A percentile compares a stretch with the other conserved stretches of the same genome.
Evolutionary conservation across 805 yeast species (phyloP).

Genomic region (Ogataea minuta): DNA sequence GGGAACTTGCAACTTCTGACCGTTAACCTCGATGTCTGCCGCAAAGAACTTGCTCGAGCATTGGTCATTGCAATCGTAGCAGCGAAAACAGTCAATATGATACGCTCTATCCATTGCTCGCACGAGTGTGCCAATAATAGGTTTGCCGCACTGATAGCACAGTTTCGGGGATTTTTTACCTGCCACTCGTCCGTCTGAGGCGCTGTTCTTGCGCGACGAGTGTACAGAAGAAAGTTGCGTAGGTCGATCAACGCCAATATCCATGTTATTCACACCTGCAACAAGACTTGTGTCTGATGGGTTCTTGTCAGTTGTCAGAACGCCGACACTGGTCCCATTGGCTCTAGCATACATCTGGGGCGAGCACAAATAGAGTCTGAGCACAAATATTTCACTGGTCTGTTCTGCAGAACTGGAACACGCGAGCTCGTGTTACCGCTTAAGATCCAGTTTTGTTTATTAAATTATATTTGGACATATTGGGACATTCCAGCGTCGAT

Average conservation of each 20-base stretch:
- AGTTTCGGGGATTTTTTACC: slow-evolving; percentile 32
- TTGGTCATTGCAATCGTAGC: slow-evolving; percentile 77
- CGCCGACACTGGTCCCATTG: slow-evolving; percentile 6
- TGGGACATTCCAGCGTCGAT: slow-evolving; percentile 12
- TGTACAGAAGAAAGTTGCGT: slow-evolving; percentile 1
- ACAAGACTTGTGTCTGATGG: slow-evolving; percentile 4
- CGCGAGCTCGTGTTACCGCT: slow-evolving; percentile 8
- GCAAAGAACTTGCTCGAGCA: slow-evolving; percentile 92
- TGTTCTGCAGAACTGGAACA: neutral
- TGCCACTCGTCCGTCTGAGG: slow-evolving; percentile 13
- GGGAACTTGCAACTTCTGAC: slow-evolving; percentile 46
- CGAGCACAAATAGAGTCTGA: neutral
- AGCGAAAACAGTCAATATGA: slow-evolving; percentile 85
- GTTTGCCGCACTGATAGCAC: slow-evolving; percentile 52
- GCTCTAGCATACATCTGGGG: slow-evolving; percentile 2
- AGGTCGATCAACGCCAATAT: neutral
- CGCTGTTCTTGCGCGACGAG: slow-evolving; percentile 14
- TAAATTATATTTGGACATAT: slow-evolving; percentile 5
- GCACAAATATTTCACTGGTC: neutral
- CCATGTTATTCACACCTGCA: slow-evolving; percentile 2
- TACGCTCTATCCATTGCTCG: slow-evolving; percentile 77
- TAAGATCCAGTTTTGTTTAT: slow-evolving; percentile 4
- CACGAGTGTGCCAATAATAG: slow-evolving; percentile 73
- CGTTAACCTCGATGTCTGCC: slow-evolving; percentile 44
- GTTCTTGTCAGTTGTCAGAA: slow-evolving; percentile 1